Evolutionary conservation across 225 moss, liverwort and hornwort species (phyloP), one percentile per base, ranked within the genome.

Genomic region (Bryoerythrophyllum caledonicum): DNA sequence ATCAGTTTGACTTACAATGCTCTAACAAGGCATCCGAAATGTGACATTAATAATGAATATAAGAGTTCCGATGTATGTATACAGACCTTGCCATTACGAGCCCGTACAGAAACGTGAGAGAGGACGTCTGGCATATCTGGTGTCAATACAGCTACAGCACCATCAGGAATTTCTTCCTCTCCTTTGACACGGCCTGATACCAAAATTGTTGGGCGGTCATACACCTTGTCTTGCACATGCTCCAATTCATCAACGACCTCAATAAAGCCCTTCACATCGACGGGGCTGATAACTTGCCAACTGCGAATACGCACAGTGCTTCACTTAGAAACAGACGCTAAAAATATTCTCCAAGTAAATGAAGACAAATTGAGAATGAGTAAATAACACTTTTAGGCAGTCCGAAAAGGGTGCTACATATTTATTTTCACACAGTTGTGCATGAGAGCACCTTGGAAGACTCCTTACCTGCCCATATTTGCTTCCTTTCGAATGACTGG

Each of bases 51-150:
- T n/a, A 60, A 15, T n/a, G n/a, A n/a, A n/a, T n/a, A 8, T 9
- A 16, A 25, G 49, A 74, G 34, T 65, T 70, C 12, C 70, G 41
- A 40, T 48, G 54, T 4, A 38, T 70, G 25, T 51, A 13, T 49
- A 60, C 73, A 78, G 49, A 97, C 97, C 94, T 89, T 97, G 82
- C 93, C 90, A 82, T 97, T 94, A 37, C 97, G 91, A 63, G 97
- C 97, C 63, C 97, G 87, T 34, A 97, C 94, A 60, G 94, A 94
- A 23, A 97, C 97, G 86, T 97, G 97, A 56, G 97, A 97, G 48
- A 97, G 82, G 48, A 94, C 86, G 74, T 97, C 94, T 46, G 94
- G 97, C 97, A 97, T 97, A 78, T 97, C 97, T 57, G 94, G 91
- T 60, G 97, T 97, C 67, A 97, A 87, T 64, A 97, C 94, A 46